Evolutionary conservation across 148 eudicot species (phyloP).

Genomic region (Drosera capensis): DNA sequence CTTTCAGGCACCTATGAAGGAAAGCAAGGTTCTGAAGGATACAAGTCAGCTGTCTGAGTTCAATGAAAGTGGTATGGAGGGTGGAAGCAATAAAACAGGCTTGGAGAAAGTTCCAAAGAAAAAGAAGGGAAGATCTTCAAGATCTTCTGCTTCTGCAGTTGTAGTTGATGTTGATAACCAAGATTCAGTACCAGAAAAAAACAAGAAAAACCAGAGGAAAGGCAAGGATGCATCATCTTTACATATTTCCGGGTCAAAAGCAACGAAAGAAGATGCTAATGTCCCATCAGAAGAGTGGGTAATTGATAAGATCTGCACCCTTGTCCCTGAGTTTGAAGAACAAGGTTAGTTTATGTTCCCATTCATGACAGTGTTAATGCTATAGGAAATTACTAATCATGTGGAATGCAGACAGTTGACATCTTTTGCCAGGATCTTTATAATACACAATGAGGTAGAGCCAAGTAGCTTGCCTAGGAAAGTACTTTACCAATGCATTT

Average conservation of each 20-base stretch:
- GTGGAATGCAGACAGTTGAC: too few species aligned
- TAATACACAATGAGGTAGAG: too few species aligned
- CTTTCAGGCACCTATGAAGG: conserved; percentile 27
- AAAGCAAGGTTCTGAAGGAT: conserved; percentile 32
- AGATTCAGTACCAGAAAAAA: conserved; percentile 48
- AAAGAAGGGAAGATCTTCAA: conserved; percentile 70
- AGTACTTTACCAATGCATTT: too few species aligned
- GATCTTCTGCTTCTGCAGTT: conserved; percentile 21
- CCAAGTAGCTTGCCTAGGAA: too few species aligned
- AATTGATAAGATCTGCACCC: conserved; percentile 29
- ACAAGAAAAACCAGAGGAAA: conserved; percentile 74
- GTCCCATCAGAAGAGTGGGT: conserved; percentile 70
- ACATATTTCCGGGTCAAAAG: conserved; percentile 39
- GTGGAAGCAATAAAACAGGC: conserved; percentile 29
- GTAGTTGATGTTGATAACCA: conserved; percentile 48
- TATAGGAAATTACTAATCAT: too few species aligned
- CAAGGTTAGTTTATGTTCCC: conserved; percentile 36
- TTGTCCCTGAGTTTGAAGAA: conserved; percentile 86
- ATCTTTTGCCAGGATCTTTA: too few species aligned
- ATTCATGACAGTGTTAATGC: conserved; percentile 1
- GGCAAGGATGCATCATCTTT: conserved; percentile 48
- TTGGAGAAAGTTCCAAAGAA: conserved; percentile 67
- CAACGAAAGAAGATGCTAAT: conserved; percentile 33
- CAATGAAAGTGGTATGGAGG: conserved; percentile 33
- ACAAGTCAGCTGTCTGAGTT: conserved; percentile 29